Evolutionary conservation across 2,329 filamentous ascomycete genomes (phyloP).

Genomic region (Raffaelea deltoideospora): DNA sequence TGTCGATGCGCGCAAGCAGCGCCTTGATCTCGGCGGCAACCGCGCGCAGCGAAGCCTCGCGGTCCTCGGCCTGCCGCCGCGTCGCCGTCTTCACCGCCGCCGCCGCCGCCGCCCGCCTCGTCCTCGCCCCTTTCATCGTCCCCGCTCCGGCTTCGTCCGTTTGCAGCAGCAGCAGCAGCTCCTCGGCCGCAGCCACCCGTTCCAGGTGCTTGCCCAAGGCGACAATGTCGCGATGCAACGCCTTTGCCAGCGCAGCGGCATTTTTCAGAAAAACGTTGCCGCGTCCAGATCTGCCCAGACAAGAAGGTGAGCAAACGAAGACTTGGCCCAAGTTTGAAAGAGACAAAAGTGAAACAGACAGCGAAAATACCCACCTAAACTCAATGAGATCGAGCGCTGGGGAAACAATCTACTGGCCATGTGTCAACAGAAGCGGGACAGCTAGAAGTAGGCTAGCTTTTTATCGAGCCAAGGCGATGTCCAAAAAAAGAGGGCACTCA

Average conservation of each 20-base stretch:
- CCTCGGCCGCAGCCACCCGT: constrained; percentile 49
- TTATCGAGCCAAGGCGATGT: no score
- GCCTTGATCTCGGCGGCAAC: constrained; percentile 64
- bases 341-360: not conserved
- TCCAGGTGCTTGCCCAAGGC: constrained; percentile 61
- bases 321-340: no score
- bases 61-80: constrained; percentile 29
- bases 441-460: no score
- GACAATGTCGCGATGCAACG: constrained; percentile 71
- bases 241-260: constrained; percentile 68
- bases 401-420: constrained; percentile 52
- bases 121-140: no score
- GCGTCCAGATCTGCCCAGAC: constrained; percentile 25
- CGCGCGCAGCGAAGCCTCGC: constrained; percentile 47
- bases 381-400: constrained; percentile 88
- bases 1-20: constrained; percentile 67
- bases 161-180: constrained; percentile 30
- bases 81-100: not conserved
- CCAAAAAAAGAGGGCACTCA: not conserved
- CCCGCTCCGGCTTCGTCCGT: no score
- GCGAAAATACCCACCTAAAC: constrained; percentile 46
- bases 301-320: no score
- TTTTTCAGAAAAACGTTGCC: constrained; percentile 57
- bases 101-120: no score
- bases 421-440: not conserved